Base-by-base conservation (phyloP, 2,329 filamentous ascomycete genomes). In the Drechslerella dactyloides region DNA sequence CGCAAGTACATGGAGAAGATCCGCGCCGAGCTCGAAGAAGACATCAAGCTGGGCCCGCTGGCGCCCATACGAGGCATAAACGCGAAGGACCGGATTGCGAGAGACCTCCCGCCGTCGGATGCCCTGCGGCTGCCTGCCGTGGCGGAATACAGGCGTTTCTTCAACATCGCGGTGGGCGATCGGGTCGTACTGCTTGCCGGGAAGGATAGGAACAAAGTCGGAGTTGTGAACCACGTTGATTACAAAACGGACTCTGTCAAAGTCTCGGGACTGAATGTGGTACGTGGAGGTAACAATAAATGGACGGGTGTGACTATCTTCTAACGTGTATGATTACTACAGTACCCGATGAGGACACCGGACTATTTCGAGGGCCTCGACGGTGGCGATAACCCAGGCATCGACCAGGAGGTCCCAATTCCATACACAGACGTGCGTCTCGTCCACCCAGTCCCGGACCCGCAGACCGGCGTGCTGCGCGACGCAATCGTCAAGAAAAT, bases 121-220 rank as follows among this genome's bases (percentile, higher is more conserved):
- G 51, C 62, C 1, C 35, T 73, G 46, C 17, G 54, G 24, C 53
- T 75, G 64, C 75, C 62, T 73, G 74, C 59, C 54, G 75, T 48
- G 17, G 66, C 69, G 11, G 60, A 72, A 48, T 77, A 78, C 61
- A 77, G 78, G 53, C 69, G 69, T 59, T 84, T 84, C 79, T 82
- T 90, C 73, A 89, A 87, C 75, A 81, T 93, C 68, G 85, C 83
- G 23, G 78, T 81, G 2, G 87, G 88, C 5, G 94, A 97, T 80
- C 85, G 94, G 69, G 92, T 97, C 33, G 90, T 93, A 59, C 81
- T 97, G 68, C 81, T 91, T 60, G 86, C 89, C 72, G 93, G 93
- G 7, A 85, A 84, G 37, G 90, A 94, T 77, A 89, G 88, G 81
- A 92, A 92, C 77, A 90, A 89, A 81, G 94, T 99, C 80, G 90